Base-by-base conservation (phyloP, 768 basidiomycete species). In the Infundibulicybe gibba region DNA sequence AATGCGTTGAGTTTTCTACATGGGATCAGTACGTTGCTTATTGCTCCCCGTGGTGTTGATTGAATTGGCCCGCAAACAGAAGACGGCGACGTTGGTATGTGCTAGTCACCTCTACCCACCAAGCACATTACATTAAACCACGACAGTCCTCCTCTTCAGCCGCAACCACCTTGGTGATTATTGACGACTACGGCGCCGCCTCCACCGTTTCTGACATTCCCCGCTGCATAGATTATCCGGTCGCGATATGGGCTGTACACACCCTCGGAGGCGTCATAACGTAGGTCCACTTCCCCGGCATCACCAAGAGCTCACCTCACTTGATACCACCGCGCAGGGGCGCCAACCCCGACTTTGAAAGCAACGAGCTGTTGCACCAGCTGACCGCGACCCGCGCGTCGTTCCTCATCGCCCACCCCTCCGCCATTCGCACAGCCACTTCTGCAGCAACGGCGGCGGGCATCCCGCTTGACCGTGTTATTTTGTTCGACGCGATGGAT, bases 131-230 rank as follows among this genome's bases (percentile, higher is more conserved):
- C 25, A 25, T 25, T n/a, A 38, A 38, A 38, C 10, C 35, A 19
- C 35, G 35, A 10, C 17, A 38, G 85, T 83, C 8, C 67, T 84
- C 46, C 57, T 85, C 35, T 85, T 79, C 60, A 82, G 83, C 49
- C 74, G 80, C 20, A 88, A 88, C 57, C 81, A 85, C 54, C 58
- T 85, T 35, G 84, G 83, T 80, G 51, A 35, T 71, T 56, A 38
- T 38, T 38, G 35, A 38, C 3, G 17, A n/a, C 35, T 19, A 4
- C 10, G n/a, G 10, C 35, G 3, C 35, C 3, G 35, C 17, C 14
- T 38, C 10, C 4, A n/a, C 35, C 14, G 3, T 38, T 38, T 38
- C 35, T n/a, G 17, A 38, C 14, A 9, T n/a, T n/a, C n/a, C n/a
- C n/a, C n/a, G n/a, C 20, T 15, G 6, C 6, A 2, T 30, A 84